A percentile compares a stretch with the other conserved stretches of the same genome.
phyloP scores from a whole-genome alignment of 768 basidiomycete genomes.

The Cyclocybe cylindracea region DNA sequence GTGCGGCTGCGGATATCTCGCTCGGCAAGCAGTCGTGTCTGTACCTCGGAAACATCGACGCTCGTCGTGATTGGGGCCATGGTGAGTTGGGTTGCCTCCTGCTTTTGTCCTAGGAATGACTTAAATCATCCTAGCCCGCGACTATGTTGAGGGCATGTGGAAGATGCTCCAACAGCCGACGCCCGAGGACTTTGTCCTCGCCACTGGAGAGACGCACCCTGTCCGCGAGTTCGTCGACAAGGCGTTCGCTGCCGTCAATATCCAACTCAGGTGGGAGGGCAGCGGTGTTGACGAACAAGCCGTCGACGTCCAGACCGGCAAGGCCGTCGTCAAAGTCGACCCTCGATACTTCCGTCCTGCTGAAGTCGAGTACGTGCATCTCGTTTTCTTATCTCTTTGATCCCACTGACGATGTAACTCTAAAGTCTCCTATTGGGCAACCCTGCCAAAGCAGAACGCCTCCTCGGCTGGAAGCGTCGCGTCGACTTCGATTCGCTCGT shows the following conservation, averaged over 20 bases:
- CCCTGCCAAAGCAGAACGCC: slow-evolving; percentile 85
- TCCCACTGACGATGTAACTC: not conserved
- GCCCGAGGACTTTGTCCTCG: slow-evolving; percentile 91
- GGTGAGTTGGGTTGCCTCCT: slow-evolving; percentile 45
- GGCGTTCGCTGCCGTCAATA: slow-evolving; percentile 71
- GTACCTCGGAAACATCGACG: slow-evolving; percentile 93
- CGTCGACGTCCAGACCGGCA: slow-evolving; percentile 66
- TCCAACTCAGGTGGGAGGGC: slow-evolving; percentile 80
- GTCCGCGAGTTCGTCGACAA: slow-evolving; percentile 94
- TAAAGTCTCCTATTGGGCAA: slow-evolving; percentile 80
- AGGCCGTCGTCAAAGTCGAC: slow-evolving; percentile 82
- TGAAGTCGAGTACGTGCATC: slow-evolving; percentile 81
- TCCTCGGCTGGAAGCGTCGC: slow-evolving; percentile 89
- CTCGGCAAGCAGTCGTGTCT: slow-evolving; percentile 88
- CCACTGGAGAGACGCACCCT: slow-evolving; percentile 93
- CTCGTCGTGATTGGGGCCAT: slow-evolving; percentile 97
- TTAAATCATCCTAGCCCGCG: slow-evolving; percentile 52
- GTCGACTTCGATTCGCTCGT: slow-evolving; percentile 85
- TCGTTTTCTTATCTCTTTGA: not conserved
- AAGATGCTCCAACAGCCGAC: slow-evolving; percentile 86
- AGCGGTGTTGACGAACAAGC: slow-evolving; percentile 77
- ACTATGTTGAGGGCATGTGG: slow-evolving; percentile 99
- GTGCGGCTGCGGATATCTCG: slow-evolving; percentile 90
- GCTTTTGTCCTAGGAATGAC: not conserved
- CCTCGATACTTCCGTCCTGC: slow-evolving; percentile 91